Conservation (phyloP, 2,329 filamentous ascomycete genomes). For the Eutypa lata region DNA sequence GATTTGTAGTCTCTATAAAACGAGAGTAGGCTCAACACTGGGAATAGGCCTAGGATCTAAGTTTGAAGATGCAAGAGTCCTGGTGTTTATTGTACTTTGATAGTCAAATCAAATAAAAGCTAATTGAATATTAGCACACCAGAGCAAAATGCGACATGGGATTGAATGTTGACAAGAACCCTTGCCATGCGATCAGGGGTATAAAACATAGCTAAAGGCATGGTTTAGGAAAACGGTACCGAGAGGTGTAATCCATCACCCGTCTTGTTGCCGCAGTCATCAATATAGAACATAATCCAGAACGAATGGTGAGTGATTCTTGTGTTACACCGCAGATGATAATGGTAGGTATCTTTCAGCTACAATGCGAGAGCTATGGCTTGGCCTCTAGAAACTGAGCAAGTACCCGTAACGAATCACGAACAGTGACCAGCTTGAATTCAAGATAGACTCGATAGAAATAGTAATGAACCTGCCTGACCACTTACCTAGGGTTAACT, state of each 20-base stretch:
- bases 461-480: no score
- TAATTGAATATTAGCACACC: not conserved
- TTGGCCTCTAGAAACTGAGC: not conserved
- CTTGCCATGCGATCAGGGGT: not conserved
- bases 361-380: not conserved
- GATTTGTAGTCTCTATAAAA: no score
- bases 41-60: not conserved
- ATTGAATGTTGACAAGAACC: not conserved
- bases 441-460: not conserved
- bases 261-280: not conserved
- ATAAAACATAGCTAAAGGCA: not conserved
- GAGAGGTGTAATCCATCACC: not conserved
- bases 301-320: not conserved
- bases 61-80: no score
- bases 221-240: not conserved
- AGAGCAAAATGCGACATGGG: not conserved
- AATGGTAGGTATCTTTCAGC: not conserved
- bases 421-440: not conserved
- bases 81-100: not conserved
- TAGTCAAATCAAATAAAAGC: not conserved
- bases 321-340: not conserved
- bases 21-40: not conserved
- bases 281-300: not conserved
- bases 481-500: no score
- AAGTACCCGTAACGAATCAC: not conserved